These are phyloP conservation scores for Coprinopsis marcescibilis DNA, from an alignment of 768 basidiomycete species.

Conservation along the genomic window DNA sequence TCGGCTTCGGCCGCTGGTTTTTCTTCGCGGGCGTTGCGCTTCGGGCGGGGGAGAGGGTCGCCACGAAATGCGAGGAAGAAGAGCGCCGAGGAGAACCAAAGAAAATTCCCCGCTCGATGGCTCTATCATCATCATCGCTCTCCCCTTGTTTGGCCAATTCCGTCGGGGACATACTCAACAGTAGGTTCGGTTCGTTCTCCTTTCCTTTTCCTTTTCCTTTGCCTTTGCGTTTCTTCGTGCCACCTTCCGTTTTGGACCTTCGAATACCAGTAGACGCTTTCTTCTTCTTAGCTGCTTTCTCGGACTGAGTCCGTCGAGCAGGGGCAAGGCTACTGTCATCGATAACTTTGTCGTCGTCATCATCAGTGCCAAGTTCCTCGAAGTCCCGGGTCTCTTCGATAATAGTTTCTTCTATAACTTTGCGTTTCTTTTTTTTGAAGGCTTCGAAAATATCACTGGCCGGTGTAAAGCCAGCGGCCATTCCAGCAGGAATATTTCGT, in stretches of 20 bases:
- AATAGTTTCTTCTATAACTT: slow-evolving; percentile 23
- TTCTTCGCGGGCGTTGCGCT: no score
- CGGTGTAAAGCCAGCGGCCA: slow-evolving; percentile 64
- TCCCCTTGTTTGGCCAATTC: slow-evolving; percentile 39
- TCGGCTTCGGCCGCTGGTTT: no score
- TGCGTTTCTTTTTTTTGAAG: slow-evolving; percentile 38
- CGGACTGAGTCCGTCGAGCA: slow-evolving; percentile 49
- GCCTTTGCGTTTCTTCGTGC: slow-evolving; percentile 18
- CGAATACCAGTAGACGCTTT: slow-evolving; percentile 2
- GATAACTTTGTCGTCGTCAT: slow-evolving; percentile 64
- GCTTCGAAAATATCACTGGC: slow-evolving; percentile 54
- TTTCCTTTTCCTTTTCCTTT: slow-evolving; percentile 30
- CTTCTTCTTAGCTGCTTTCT: slow-evolving; percentile 21
- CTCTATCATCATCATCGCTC: slow-evolving; percentile 53
- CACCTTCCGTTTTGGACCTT: background rate
- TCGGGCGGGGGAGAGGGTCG: background rate
- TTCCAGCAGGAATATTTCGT: slow-evolving; percentile 72
- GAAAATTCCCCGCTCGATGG: slow-evolving; percentile 42
- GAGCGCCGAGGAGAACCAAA: slow-evolving; percentile 1
- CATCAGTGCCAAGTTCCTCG: slow-evolving; percentile 52
- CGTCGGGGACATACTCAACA: slow-evolving; percentile 25
- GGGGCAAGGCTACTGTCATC: slow-evolving; percentile 42
- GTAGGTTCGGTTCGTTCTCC: slow-evolving; percentile 8
- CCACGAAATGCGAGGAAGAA: background rate
- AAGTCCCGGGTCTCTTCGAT: slow-evolving; percentile 31